Conservation (phyloP, 1,284 basidiomycete species). For the Irpex sp. region DNA sequence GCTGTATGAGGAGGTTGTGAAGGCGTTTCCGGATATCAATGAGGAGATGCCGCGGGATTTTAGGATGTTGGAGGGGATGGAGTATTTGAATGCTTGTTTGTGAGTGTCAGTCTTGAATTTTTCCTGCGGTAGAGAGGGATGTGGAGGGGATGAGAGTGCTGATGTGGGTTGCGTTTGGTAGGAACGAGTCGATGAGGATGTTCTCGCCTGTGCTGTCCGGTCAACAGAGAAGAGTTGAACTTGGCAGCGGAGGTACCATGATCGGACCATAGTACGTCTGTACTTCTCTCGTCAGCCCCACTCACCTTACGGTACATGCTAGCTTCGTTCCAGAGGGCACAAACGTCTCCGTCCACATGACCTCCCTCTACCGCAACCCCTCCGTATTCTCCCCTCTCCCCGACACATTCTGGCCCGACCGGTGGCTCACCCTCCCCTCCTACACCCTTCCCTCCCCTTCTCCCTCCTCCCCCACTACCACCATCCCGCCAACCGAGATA, state of each 20-base stretch:
- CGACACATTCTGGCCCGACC: slow-evolving; percentile 38
- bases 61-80: slow-evolving; percentile 7
- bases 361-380: slow-evolving; percentile 35
- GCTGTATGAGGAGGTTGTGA: slow-evolving; percentile 11
- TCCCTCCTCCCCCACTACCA: not conserved
- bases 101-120: slow-evolving; percentile 1
- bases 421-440: slow-evolving; percentile 30
- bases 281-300: not conserved
- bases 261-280: slow-evolving; percentile 19
- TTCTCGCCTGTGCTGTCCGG: slow-evolving; percentile 32
- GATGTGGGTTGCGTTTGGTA: slow-evolving; percentile 10
- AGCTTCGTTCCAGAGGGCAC: slow-evolving; percentile 40
- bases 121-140: no score
- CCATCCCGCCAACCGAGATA: slow-evolving; percentile 1
- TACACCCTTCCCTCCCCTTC: slow-evolving; percentile 6
- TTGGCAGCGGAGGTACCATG: slow-evolving; percentile 26
- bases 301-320: not conserved
- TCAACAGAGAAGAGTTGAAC: slow-evolving; percentile 26
- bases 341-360: slow-evolving; percentile 31
- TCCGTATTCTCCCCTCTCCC: slow-evolving; percentile 38
- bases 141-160: no score
- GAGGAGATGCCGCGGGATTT: slow-evolving; percentile 3
- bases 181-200: slow-evolving; percentile 37
- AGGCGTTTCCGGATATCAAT: slow-evolving; percentile 1
- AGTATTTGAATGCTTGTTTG: slow-evolving; percentile 16